A percentile compares a stretch with the other conserved stretches of the same genome.
phyloP scores from a whole-genome alignment of 1,284 basidiomycete species.

The Cystobasidiaceae sp. region DNA sequence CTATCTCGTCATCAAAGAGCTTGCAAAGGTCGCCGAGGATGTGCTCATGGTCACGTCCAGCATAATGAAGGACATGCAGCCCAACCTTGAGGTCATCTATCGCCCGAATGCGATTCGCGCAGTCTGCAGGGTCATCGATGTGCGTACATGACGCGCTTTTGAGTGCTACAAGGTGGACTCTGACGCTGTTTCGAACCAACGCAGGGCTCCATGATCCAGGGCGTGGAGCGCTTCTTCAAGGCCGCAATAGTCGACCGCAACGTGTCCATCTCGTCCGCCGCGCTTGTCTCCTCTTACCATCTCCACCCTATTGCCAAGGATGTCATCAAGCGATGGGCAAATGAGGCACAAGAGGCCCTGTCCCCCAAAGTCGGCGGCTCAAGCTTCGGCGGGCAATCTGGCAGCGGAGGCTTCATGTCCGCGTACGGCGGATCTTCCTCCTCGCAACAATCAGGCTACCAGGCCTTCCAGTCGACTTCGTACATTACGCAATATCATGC shows the following conservation, averaged over 20 bases:
- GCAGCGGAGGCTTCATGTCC: conserved; percentile 44
- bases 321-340: conserved; percentile 96
- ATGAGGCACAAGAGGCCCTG: conserved; percentile 95
- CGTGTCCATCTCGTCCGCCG: conserved; percentile 90
- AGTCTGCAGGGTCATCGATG: conserved; percentile 93
- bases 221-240: conserved; percentile 98
- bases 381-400: conserved; percentile 57
- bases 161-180: background rate
- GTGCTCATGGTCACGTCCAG: conserved; percentile 99
- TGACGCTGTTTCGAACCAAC: background rate
- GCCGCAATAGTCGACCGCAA: conserved; percentile 97
- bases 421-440: conserved; percentile 49
- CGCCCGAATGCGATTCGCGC: conserved; percentile 96
- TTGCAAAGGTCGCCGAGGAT: conserved; percentile 92
- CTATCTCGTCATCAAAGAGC: conserved; percentile 97
- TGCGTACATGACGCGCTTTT: conserved; percentile 54
- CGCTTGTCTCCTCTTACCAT: conserved; percentile 94
- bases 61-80: conserved; percentile 99
- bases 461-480: conserved; percentile 76
- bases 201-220: conserved; percentile 94
- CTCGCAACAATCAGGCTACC: conserved; percentile 53
- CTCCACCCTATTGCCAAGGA: conserved; percentile 88
- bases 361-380: conserved; percentile 75
- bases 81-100: conserved; percentile 97
- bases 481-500: conserved; percentile 98